A percentile compares a stretch with the other conserved stretches of the same genome.
Conservation (phyloP, 1,284 basidiomycete species). For the Boletus sp. region DNA sequence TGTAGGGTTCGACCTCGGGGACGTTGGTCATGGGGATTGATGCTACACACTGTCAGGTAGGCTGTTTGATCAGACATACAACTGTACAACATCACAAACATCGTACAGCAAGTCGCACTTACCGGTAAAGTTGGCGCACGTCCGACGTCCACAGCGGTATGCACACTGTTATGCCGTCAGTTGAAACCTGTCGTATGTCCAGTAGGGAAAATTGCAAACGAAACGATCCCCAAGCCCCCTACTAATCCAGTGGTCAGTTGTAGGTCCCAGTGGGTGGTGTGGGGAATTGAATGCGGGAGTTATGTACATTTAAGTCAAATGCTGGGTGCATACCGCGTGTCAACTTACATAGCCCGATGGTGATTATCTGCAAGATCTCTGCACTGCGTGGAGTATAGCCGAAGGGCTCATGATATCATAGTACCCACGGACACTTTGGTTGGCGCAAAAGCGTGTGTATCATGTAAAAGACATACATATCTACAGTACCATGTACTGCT, state of each 20-base stretch:
- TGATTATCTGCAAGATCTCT: constrained; percentile 1
- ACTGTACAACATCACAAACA: not conserved
- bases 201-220: not conserved
- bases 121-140: not conserved
- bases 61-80: not conserved
- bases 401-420: constrained; percentile 15
- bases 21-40: not conserved
- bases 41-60: not conserved
- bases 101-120: constrained; percentile 5
- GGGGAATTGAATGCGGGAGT: not conserved
- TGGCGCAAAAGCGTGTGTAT: not conserved
- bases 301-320: constrained; percentile 13
- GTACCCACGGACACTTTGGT: not conserved
- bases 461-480: constrained; percentile 3
- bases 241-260: not conserved
- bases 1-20: constrained; percentile 30
- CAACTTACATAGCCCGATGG: constrained; percentile 14
- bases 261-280: constrained; percentile 11
- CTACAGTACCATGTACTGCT: not conserved
- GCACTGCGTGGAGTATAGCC: constrained; percentile 1
- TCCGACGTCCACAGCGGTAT: not conserved
- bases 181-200: not conserved
- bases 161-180: constrained; percentile 1
- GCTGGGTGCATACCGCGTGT: constrained; percentile 14
- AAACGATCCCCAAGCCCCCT: not conserved